These are phyloP conservation scores for Phytophthora tentaculata DNA, from an alignment of 352 stramenopile genomes.

Conservation along the genomic window DNA sequence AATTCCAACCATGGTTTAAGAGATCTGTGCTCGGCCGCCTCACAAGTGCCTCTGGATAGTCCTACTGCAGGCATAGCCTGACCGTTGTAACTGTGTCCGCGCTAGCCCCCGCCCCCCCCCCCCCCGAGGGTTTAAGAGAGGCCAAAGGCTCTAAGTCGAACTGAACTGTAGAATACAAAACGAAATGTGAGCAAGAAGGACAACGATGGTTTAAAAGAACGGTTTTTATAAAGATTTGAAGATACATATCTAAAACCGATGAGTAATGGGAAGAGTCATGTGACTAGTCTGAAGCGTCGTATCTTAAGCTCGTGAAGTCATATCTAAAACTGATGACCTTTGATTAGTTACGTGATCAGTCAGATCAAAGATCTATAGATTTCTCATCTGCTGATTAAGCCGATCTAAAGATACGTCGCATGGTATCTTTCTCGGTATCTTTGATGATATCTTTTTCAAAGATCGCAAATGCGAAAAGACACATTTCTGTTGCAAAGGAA, in stretches of 20 bases:
- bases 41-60: background rate
- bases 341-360: background rate
- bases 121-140: background rate
- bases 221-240: too few relatives aligned
- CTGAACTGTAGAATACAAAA: background rate
- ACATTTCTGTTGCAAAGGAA: background rate
- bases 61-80: background rate
- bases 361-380: background rate
- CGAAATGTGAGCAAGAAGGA: too few relatives aligned
- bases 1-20: background rate
- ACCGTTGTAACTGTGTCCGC: background rate
- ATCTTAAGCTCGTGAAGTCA: too few relatives aligned
- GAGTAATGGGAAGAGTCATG: too few relatives aligned
- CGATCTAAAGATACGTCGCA: background rate
- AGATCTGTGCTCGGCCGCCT: background rate
- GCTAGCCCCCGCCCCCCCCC: background rate
- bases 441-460: background rate
- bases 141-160: background rate
- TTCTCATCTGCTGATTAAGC: background rate
- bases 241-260: too few relatives aligned
- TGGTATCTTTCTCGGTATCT: too few relatives aligned
- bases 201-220: too few relatives aligned
- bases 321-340: too few relatives aligned
- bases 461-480: background rate
- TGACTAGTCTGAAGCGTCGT: too few relatives aligned